Evolutionary conservation across 1,284 basidiomycete species (phyloP), one percentile per base, ranked within the genome.

Genomic region (Ceratobasidium sp.): DNA sequence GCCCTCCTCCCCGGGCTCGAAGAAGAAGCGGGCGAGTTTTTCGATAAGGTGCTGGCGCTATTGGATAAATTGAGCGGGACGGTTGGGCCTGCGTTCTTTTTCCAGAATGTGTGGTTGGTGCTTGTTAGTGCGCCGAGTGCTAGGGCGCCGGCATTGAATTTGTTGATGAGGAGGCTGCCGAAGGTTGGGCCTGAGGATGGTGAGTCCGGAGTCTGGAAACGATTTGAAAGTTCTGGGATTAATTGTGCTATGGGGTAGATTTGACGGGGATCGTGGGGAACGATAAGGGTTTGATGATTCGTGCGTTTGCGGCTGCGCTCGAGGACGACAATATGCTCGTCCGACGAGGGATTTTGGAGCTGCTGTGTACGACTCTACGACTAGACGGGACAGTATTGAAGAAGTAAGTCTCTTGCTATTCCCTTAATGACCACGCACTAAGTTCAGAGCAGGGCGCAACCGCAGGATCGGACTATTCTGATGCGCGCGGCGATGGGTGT

Each of bases 1-100:
- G 94, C 97, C 0, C 82, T 99, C 22, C 87, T 99, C 5, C 97
- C 98, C 0, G 97, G 96, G 0, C 85, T 98, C 59, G 97, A 98
- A 82, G 97, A 99, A 82, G 97, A 98, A 82, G 95, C 94, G 0
- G 94, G 95, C 1, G 97, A 99, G 82, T 98, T 94, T 84, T 99
- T 99, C 79, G 97, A 99, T 64, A 94, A 95, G 84, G 94, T 97
- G n/a, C 82, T 98, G 33, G 85, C 85, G 33, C 83, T 99, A 6
- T 85, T 99, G 63, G 95, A 96, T 82, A 87, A 89, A 31, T 84
- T 99, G 0, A 94, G 95, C 2, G 89, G 90, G 44, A 91, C 94
- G 0, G 91, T 97, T 17, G 91, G 93, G 2, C 89, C 89, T 0
- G 88, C 92, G 0, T 98, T 97, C 85, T 99, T 99, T 86, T 89